Evolutionary conservation across 2,329 filamentous ascomycete species (phyloP), one percentile per base, ranked within the genome.

Genomic region (Pestalotiopsis sp.): DNA sequence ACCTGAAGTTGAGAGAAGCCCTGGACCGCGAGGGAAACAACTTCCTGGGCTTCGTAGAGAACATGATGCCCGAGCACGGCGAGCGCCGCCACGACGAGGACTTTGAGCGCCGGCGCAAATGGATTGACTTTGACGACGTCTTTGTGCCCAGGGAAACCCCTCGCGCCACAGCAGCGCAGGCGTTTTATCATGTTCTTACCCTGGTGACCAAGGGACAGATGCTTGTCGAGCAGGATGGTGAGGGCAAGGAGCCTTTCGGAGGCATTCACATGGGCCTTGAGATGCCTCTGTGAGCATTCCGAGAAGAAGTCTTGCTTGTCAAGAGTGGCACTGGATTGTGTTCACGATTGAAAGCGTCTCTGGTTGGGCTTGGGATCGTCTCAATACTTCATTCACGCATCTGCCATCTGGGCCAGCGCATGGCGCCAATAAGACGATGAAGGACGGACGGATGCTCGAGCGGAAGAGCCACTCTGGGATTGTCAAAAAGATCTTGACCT

Each of bases 131-230:
- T 75, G 88, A 91, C 60, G 82, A 89, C 63, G 80, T 97, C 11
- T 88, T 96, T 59, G 84, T 88, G n/a, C 86, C 89, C 0, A 75
- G 76, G 11, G 79, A 83, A 61, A 81, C 82, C 57, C 88, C 87
- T 38, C 85, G 83, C 45, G 81, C 88, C 38, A 89, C 93, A 13
- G 92, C 91, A 9, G 90, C 92, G 2, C 92, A 94, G 77, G 93
- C 90, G 0, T 91, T 93, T 76, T 88, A 92, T 80, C 92, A 96
- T 77, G 85, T 93, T 2, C 85, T 97, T 14, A 85, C 87, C 12
- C 84, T 96, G 58, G 90, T 88, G 5, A 93, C 89, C 2, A 93
- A 90, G 79, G 86, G 86, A 2, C 78, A 87, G 67, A 81, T 95
- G 59, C 77, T 80, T 20, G 88, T 95, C 4, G 79, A 86, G 70